phyloP scores from a whole-genome alignment of 495 filamentous ascomycete genomes.

The Choiromyces venosus region DNA sequence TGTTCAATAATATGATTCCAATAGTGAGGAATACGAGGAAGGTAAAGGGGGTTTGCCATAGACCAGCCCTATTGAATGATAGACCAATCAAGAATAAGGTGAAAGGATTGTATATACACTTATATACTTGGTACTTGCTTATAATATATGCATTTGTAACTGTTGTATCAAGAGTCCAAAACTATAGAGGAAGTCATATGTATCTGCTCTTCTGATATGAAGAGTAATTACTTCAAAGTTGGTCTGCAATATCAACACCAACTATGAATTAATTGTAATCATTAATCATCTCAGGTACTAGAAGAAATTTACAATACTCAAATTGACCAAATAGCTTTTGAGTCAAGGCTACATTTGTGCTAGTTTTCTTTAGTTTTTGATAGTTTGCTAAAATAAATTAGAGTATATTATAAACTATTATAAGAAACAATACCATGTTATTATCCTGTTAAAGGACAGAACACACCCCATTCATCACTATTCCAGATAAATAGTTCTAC shows the following conservation, averaged over 20 bases:
- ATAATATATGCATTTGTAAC: not conserved
- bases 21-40: no score
- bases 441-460: not conserved
- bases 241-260: slow-evolving; percentile 25
- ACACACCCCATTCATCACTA: fast-evolving
- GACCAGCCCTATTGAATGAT: no score
- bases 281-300: slow-evolving; percentile 21
- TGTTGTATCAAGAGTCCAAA: not conserved
- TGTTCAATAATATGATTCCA: no score
- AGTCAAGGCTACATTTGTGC: not conserved
- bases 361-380: not conserved
- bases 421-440: not conserved
- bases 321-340: not conserved
- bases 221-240: slow-evolving; percentile 15
- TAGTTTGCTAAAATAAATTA: not conserved
- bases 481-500: not conserved
- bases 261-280: slow-evolving; percentile 33
- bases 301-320: not conserved
- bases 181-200: not conserved
- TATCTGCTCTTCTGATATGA: not conserved
- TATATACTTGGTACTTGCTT: not conserved
- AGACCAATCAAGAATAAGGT: no score
- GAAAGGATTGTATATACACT: no score
- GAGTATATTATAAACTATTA: not conserved
- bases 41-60: no score